Evolutionary conservation across 176 grass and related monocot species (phyloP), one percentile per base, ranked within the genome.

Genomic region (Themeda triandra): DNA sequence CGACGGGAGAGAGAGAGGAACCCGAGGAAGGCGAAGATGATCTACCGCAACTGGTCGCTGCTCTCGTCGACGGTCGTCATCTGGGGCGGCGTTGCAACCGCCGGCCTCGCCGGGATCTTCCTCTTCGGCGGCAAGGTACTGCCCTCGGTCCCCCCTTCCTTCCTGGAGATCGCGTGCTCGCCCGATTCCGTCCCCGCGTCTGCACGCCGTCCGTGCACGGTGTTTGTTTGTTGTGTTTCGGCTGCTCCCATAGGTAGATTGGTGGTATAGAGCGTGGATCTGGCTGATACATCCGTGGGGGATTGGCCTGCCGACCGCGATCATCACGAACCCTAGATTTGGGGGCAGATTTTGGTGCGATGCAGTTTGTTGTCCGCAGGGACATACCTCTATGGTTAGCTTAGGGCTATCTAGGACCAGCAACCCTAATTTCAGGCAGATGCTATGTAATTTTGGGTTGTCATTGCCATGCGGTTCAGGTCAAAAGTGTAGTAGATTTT

Each of bases 11-110:
- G 23, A 53, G 12, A 41, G 24, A 58, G 32, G 42, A 45, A 63
- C 8, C 59, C 24, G 33, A 53, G 28, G 62, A 31, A 13, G 54
- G 25, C 60, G 35, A 82, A 67, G 76, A 97, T 94, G 90, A 91
- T 97, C 83, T 92, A 97, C 83, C 88, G 94, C 69, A 94, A 78
- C 56, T 97, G 94, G 94, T 97, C 94, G 25, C 89, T 94, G 83
- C 80, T 97, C 45, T 91, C 94, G 3, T 94, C 90, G 0, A 97
- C 92, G 4, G 73, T 94, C 1, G 80, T 92, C 85, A 91, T 94
- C 58, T 97, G 94, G 86, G 92, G 94, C 62, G 73, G 92, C 81
- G 69, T 91, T 69, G 92, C 86, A 90, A 85, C 94, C 81, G 87
- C 85, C 7, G 88, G 92, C 54, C 83, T 94, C 68, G 84, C 92